Evolutionary conservation across 176 grass and related monocot species (phyloP), one percentile per base, ranked within the genome.

Genomic region (Aegilops speltoides): DNA sequence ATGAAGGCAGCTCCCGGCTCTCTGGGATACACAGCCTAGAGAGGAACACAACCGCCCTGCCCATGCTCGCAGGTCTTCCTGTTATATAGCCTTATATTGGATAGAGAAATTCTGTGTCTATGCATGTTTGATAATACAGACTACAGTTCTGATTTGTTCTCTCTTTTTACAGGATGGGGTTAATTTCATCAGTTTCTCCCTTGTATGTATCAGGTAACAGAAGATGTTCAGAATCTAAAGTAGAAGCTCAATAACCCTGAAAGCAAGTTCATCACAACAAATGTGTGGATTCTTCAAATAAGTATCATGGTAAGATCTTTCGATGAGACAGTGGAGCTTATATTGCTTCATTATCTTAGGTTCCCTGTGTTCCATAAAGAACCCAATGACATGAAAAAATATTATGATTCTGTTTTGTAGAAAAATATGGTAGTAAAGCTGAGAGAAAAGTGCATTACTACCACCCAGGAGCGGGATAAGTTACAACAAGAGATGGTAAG

Each of bases 351-450:
- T 9, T 33, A 31, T 61, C 24, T 46, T 16, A 8, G 11, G 43
- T 76, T 54, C 72, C 23, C 43, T 76, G 16, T 40, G 59, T 86
- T 83, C 79, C 68, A 16, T 29, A 48, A 3, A 34, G 43, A 11
- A 88, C 78, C 73, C 28, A 64, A 14, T 78, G 26, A 64, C 52
- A 22, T 75, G 46, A 32, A 50, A 50, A 2, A 50, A 60, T 60
- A 60, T 9, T 22, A 8, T 60, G 56, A 2, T 69, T 36, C 50
- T 54, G 45, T 79, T 93, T 84, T 60, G 66, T 83, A 98, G 93
- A 88, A 92, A 85, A 95, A 90, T 67, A 98, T 89, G 69, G 89
- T 98, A 78, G 72, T 80, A 88, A 91, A 79, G 80, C 77, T 95
- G 63, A 92, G 85, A 88, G 87, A 93, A 87, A 91, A 93, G 83